These are phyloP conservation scores for Pyrenophora graminea DNA, from an alignment of 2,329 filamentous ascomycete genomes.

Conservation along the genomic window DNA sequence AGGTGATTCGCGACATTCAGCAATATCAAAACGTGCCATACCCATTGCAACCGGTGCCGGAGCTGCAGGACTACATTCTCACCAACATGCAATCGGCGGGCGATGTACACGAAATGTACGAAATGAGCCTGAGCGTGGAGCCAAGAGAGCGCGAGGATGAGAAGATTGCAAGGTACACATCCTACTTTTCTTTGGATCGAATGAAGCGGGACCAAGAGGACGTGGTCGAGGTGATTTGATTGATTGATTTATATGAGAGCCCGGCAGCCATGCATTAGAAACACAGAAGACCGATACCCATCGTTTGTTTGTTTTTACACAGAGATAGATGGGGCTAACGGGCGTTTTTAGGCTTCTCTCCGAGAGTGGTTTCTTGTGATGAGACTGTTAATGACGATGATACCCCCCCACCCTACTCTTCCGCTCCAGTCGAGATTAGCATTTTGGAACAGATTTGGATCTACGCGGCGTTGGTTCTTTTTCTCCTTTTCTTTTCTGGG, in stretches of 20 bases:
- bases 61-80: constrained; percentile 95
- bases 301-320: neutral
- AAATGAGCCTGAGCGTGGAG: constrained; percentile 91
- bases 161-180: constrained; percentile 90
- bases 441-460: constrained; percentile 10
- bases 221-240: too few species aligned
- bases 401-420: constrained; percentile 24
- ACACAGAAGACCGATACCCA: neutral
- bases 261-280: too few species aligned
- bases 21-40: constrained; percentile 99
- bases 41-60: constrained; percentile 81
- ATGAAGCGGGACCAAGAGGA: constrained; percentile 2
- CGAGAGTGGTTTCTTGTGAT: constrained; percentile 60
- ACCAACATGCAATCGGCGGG: constrained; percentile 94
- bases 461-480: neutral
- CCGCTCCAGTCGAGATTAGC: constrained; percentile 31
- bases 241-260: too few species aligned
- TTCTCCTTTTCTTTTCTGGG: constrained; percentile 10
- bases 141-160: constrained; percentile 96
- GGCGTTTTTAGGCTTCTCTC: constrained; percentile 53
- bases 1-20: constrained; percentile 97
- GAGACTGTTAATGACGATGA: constrained; percentile 25
- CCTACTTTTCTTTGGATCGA: constrained; percentile 16
- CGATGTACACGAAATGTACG: constrained; percentile 99
- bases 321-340: constrained; percentile 18